Conservation (phyloP, 768 basidiomycete genomes). For the Xerocomus brunneocitrinus region DNA sequence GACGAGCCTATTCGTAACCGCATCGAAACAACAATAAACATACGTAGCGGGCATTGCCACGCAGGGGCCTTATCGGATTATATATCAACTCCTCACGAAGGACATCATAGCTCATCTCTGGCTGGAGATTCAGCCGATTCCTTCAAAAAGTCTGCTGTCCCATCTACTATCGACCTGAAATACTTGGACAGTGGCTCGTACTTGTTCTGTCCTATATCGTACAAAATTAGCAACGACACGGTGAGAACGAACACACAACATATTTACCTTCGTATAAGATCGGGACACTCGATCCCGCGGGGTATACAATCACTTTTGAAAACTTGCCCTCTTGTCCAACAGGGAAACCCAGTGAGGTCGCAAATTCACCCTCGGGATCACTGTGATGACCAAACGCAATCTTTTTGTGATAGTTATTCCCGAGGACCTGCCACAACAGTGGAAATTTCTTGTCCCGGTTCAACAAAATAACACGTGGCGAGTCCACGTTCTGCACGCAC, state of each 20-base stretch:
- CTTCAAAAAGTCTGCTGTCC: conserved; percentile 52
- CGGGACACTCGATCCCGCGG: conserved; percentile 50
- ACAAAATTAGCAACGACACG: neutral
- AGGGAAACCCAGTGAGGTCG: conserved; percentile 55
- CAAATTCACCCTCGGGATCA: conserved; percentile 60
- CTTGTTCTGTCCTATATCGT: conserved; percentile 57
- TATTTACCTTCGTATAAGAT: conserved; percentile 64
- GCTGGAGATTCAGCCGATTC: conserved; percentile 35
- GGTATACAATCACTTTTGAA: conserved; percentile 70
- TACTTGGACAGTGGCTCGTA: conserved; percentile 70
- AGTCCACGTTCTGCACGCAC: conserved; percentile 32
- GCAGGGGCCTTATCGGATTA: too few relatives aligned
- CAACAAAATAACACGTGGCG: conserved; percentile 59
- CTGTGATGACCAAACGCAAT: conserved; percentile 60
- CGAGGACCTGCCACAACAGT: conserved; percentile 75
- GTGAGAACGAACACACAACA: neutral
- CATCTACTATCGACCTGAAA: conserved; percentile 67
- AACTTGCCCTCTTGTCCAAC: conserved; percentile 46
- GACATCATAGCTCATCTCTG: conserved; percentile 28
- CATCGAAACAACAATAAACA: too few relatives aligned
- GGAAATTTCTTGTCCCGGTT: conserved; percentile 76
- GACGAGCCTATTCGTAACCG: too few relatives aligned
- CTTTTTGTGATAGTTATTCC: conserved; percentile 62
- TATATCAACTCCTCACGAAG: neutral
- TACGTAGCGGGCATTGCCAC: too few relatives aligned